Base-by-base conservation (phyloP, 1,284 basidiomycete species). In the Trichosporon sp. region DNA sequence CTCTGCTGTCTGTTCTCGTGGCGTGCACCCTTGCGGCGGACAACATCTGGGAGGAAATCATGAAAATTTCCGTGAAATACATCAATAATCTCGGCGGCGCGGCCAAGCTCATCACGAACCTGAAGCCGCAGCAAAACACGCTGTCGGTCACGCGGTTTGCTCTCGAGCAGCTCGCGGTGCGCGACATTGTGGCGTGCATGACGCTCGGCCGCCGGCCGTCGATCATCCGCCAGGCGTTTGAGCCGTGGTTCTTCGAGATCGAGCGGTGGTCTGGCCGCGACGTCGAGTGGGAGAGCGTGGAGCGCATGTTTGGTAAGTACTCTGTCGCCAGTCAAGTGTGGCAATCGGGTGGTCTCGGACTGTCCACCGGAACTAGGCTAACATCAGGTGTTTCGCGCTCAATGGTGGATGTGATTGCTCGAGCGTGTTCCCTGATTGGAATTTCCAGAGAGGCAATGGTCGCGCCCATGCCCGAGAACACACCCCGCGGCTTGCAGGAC, bases 191-290 rank as follows among this genome's bases (percentile, higher is more conserved):
- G 66, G 80, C 81, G 12, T 81, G 80, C 68, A 78, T 83, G 77
- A 82, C 79, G 2, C 81, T 81, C 0, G 80, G 80, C 32, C 69
- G 73, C 14, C 73, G 78, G 6, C 82, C 82, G 0, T 75, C 72
- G 1, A 77, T 83, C 40, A 75, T 83, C 43, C 77, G 75, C 10
- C 74, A 77, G 21, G 77, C 77, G 0, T 83, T 82, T 68, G 78
- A 78, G 37, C 79, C 79, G 8, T 82, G 80, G 80, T 83, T 81
- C 76, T 81, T 81, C 35, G 80, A 82, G 68, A 76, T 78, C n/a
- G 80, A 82, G 68, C 66, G 72, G 16, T 80, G 79, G 76, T 78
- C 76, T 0, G 71, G 70, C 11, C 74, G 67, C 14, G 80, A 78
- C 61, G 71, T 76, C 26, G 82, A 83, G 67, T 82, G 82, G 79